Evolutionary conservation across 306 rosid genomes (phyloP).

Genomic region (Styphnolobium japonicum): DNA sequence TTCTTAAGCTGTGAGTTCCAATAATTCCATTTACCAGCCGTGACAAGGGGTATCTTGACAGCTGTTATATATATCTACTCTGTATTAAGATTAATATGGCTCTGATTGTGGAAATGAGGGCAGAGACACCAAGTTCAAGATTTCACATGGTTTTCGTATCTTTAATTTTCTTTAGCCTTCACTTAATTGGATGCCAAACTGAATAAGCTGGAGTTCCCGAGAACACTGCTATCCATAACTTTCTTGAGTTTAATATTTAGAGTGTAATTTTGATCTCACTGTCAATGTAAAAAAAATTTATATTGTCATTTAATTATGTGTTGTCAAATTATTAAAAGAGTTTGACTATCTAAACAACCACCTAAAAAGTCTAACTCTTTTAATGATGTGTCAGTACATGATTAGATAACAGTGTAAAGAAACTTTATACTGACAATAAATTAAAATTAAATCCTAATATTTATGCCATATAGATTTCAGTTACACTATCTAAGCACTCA

Average conservation of each 20-base stretch:
- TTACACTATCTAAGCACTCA: no score
- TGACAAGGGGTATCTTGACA: not conserved
- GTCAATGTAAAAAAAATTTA: no score
- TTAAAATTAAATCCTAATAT: no score
- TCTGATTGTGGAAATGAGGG: not conserved
- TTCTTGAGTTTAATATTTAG: not conserved
- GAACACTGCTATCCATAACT: conserved; percentile 17
- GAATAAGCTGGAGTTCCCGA: not conserved
- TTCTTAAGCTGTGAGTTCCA: not conserved
- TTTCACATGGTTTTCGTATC: not conserved
- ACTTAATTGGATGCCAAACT: conserved; percentile 6
- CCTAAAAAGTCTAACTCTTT: no score
- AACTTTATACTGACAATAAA: no score
- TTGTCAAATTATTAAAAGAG: no score
- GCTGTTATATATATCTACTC: not conserved
- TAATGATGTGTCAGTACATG: no score
- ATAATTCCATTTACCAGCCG: not conserved
- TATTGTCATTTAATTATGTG: no score
- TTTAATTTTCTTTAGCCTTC: not conserved
- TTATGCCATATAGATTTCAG: no score
- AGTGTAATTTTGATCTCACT: no score
- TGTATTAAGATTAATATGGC: not conserved
- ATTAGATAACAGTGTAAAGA: no score
- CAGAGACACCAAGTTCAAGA: conserved; percentile 2
- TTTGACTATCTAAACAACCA: no score